Evolutionary conservation across 805 yeast genomes (phyloP).

Genomic region (Starmerella vitae): DNA sequence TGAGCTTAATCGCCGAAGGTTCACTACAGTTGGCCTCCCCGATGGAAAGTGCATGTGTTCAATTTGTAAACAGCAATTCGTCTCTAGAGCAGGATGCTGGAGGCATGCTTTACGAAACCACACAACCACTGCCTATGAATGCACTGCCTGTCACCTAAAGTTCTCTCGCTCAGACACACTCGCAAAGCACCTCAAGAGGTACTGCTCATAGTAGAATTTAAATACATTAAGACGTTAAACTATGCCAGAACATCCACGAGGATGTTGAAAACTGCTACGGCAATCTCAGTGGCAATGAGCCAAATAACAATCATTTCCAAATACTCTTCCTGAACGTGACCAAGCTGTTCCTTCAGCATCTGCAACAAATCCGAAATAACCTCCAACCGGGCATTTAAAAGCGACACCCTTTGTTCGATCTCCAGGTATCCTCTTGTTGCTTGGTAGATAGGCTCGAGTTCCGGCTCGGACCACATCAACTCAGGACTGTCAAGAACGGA

Average conservation of each 20-base stretch:
- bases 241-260: constrained; percentile 29
- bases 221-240: no score
- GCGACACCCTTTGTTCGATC: constrained; percentile 82
- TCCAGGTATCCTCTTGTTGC: constrained; percentile 93
- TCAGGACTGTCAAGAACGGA: constrained; percentile 88
- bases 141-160: no score
- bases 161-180: no score
- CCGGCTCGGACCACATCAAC: constrained; percentile 98
- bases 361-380: constrained; percentile 86
- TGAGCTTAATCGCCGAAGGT: no score
- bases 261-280: constrained; percentile 75
- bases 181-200: no score
- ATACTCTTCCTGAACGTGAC: constrained; percentile 83
- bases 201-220: no score
- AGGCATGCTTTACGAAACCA: no score
- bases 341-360: constrained; percentile 93
- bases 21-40: no score
- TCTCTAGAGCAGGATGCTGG: no score
- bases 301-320: constrained; percentile 83
- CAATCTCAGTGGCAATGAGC: constrained; percentile 79
- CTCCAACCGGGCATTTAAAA: constrained; percentile 82
- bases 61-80: no score
- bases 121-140: no score
- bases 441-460: constrained; percentile 91
- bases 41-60: no score